A percentile compares a stretch with the other conserved stretches of the same genome.
These are phyloP conservation scores for Sporothrix mexicana DNA, from an alignment of 2,329 filamentous ascomycete genomes.

Conservation along the genomic window DNA sequence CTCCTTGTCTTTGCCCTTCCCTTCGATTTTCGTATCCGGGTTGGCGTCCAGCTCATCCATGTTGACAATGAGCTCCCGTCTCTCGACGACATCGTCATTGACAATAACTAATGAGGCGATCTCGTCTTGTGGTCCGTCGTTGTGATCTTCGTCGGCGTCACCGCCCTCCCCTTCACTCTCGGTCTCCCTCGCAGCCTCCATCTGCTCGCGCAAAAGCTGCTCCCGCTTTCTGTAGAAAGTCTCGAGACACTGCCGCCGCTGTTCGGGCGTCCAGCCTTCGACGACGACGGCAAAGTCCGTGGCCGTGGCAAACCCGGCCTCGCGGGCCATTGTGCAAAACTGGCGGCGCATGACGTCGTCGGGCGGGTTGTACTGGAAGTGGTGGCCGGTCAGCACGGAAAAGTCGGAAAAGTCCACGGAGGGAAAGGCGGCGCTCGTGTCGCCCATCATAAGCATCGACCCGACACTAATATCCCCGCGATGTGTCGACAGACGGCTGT, in stretches of 20 bases:
- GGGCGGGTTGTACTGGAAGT: slow-evolving; percentile 72
- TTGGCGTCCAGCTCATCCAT: slow-evolving; percentile 1
- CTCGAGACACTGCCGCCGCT: slow-evolving; percentile 78
- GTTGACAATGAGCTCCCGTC: slow-evolving; percentile 16
- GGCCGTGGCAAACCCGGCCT: slow-evolving; percentile 75
- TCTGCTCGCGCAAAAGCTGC: slow-evolving; percentile 50
- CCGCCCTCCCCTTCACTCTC: slow-evolving; percentile 31
- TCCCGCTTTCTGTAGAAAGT: slow-evolving; percentile 76
- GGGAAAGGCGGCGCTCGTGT: slow-evolving; percentile 47
- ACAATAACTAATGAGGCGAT: slow-evolving; percentile 22
- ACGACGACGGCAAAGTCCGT: slow-evolving; percentile 89
- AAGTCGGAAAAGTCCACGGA: slow-evolving; percentile 21
- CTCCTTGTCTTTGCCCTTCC: not conserved
- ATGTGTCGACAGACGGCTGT: not conserved
- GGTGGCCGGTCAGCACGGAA: slow-evolving; percentile 38
- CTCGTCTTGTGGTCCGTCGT: not conserved
- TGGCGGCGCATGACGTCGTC: slow-evolving; percentile 76
- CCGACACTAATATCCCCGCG: slow-evolving; percentile 41
- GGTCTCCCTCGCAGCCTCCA: slow-evolving; percentile 32
- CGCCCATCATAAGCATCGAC: slow-evolving; percentile 59
- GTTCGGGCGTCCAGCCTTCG: slow-evolving; percentile 85
- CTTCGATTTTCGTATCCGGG: not conserved
- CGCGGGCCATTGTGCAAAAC: slow-evolving; percentile 87
- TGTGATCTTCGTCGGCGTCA: slow-evolving; percentile 12
- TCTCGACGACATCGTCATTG: slow-evolving; percentile 26